Base-by-base conservation (phyloP, 2,329 filamentous ascomycete genomes). In the Monosporascus sp. region DNA sequence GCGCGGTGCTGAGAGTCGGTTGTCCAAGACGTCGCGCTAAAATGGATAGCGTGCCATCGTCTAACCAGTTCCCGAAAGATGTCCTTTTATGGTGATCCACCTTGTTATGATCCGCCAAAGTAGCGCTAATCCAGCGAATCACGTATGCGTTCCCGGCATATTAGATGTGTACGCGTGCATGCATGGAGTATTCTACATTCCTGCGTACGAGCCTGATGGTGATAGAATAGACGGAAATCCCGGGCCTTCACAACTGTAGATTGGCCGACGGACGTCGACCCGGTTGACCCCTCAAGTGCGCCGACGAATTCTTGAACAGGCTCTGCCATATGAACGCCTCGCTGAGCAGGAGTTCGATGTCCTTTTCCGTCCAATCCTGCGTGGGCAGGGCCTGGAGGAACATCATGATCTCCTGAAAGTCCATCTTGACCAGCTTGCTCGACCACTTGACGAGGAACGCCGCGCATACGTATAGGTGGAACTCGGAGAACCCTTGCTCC, bases 251-350 rank as follows among this genome's bases (percentile, higher is more conserved):
- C 47, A 68, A 50, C 41, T 78, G 75, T 36, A 79, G 60, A 51
- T 71, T 72, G 47, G 69, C 68, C 4, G 70, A 70, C 22, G 72
- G 71, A 25, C 62, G 68, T 54, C 74, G 68, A 48, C 65, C 73
- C 5, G 70, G 68, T 1, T 70, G 76, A 14, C 82, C 81, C 59
- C 84, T 81, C 55, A 99, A 75, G 74, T 99, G 94, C 38, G 94
- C 95, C 51, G 90, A 87, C 9, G 91, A 96, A 48, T 93, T 93
- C 65, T 95, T 91, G 74, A 97, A 99, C 45, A 99, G 76, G 67
- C 90, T 96, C 74, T 99, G 92, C 95, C 94, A 99, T 59, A 99
- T 97, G 65, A 94, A 99, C 3, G 94, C 94, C 74, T 99, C 94
- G 67, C 91, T 97, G 44, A 99, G 78, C 51, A 99, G 77, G 54